phyloP scores from a whole-genome alignment of 140 eudicot species.

The Stevia rebaudiana region DNA sequence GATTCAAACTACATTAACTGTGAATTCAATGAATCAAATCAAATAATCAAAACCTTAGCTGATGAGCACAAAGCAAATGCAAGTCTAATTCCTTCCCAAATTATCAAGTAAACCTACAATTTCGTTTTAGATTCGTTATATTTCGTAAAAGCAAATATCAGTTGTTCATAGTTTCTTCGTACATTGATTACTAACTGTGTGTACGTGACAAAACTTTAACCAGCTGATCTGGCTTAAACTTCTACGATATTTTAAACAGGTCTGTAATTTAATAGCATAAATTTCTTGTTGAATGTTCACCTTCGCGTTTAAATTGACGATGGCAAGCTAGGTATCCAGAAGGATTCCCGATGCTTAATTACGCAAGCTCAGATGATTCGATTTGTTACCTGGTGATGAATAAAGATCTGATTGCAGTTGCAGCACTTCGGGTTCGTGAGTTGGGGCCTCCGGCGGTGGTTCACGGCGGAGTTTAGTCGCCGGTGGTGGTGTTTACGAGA shows the following conservation, averaged over 20 bases:
- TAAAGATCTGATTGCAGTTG: not conserved
- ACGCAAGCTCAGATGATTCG: not conserved
- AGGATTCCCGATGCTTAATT: not conserved
- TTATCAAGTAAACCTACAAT: no score
- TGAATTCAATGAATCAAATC: no score
- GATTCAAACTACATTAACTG: no score
- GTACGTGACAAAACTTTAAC: not conserved
- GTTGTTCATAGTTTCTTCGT: not conserved
- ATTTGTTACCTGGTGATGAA: no score
- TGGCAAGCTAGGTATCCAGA: not conserved
- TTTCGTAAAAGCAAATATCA: not conserved
- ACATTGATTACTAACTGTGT: not conserved
- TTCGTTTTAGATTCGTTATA: not conserved
- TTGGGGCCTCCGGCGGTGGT: not conserved
- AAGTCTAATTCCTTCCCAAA: no score
- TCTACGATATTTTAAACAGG: not conserved
- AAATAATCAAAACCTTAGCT: no score
- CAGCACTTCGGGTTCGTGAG: not conserved
- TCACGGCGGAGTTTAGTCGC: not conserved
- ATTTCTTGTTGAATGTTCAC: no score
- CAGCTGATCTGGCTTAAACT: not conserved
- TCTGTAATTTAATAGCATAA: not conserved
- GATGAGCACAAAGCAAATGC: no score
- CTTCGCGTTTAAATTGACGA: not conserved
- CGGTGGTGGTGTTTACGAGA: not conserved